A percentile compares a stretch with the other conserved stretches of the same genome.
Conservation (phyloP, 768 basidiomycete genomes). For the Lentinula detonsa region DNA sequence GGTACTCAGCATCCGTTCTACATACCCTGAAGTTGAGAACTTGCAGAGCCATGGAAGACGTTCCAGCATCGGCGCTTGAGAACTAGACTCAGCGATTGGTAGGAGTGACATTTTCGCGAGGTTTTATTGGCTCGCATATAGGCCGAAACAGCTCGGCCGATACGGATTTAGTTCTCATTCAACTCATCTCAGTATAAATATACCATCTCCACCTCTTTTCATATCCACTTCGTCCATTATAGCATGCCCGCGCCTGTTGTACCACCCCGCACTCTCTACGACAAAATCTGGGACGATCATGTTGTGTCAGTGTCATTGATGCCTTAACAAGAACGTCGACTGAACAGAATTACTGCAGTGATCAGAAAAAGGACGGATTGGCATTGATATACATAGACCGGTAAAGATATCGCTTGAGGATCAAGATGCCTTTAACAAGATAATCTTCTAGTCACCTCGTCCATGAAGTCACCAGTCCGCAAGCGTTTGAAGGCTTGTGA, state of each 20-base stretch:
- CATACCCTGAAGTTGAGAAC: no score
- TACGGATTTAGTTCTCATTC: not conserved
- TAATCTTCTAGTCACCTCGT: slow-evolving; percentile 46
- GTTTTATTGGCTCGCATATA: slow-evolving; percentile 7
- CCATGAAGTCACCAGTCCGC: slow-evolving; percentile 92
- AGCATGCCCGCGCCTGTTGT: slow-evolving; percentile 35
- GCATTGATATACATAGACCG: slow-evolving; percentile 82
- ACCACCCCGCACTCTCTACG: slow-evolving; percentile 85
- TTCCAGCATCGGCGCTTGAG: not conserved
- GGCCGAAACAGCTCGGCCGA: slow-evolving; percentile 12
- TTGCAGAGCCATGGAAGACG: not conserved
- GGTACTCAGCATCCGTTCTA: no score
- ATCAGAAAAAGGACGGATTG: slow-evolving; percentile 68
- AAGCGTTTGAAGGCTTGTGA: slow-evolving; percentile 85
- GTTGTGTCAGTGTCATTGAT: slow-evolving; percentile 57
- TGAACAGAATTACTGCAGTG: slow-evolving; percentile 31
- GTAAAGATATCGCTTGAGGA: slow-evolving; percentile 25
- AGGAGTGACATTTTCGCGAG: not conserved
- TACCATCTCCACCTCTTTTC: not conserved
- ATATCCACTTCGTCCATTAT: not conserved
- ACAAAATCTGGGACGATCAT: slow-evolving; percentile 98
- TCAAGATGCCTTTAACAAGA: not conserved
- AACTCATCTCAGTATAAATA: not conserved
- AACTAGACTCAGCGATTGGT: not conserved
- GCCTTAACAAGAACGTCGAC: not conserved